A percentile compares a stretch with the other conserved stretches of the same genome.
Conservation (phyloP, 2,329 filamentous ascomycete species). For the Fonsecaea monophora region DNA sequence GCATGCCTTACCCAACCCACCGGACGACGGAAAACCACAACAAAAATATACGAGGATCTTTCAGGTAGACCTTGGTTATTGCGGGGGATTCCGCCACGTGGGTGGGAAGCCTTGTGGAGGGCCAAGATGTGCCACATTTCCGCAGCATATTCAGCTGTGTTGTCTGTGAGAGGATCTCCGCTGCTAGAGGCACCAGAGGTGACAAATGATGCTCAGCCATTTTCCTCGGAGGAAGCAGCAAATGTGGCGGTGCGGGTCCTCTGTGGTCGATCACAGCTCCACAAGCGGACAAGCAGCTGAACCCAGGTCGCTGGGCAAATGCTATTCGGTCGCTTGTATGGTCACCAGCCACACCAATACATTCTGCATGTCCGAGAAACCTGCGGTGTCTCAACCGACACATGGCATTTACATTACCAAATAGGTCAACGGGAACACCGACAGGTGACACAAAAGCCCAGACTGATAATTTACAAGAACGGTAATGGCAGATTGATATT, state of each 20-base stretch:
- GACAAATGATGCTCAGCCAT: background rate
- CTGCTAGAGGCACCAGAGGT: no score
- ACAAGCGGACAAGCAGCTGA: constrained; percentile 1
- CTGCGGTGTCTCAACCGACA: background rate
- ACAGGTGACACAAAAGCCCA: background rate
- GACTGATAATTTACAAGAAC: background rate
- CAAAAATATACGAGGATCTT: background rate
- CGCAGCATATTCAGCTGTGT: background rate
- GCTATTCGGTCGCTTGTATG: background rate
- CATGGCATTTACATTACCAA: background rate
- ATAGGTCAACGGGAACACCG: background rate
- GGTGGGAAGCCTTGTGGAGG: background rate
- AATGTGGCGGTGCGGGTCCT: constrained; percentile 12
- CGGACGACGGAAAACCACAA: constrained; percentile 3
- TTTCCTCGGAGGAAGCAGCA: constrained; percentile 11
- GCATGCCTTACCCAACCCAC: constrained; percentile 7
- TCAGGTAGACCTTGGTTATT: background rate
- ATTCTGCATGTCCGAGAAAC: background rate
- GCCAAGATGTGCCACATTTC: background rate
- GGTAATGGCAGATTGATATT: constrained; percentile 7
- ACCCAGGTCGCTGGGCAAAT: background rate
- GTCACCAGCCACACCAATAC: background rate
- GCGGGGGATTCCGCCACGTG: constrained; percentile 4
- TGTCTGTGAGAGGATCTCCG: background rate
- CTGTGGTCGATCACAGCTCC: background rate